Evolutionary conservation across 306 rosid genomes (phyloP).

Genomic region (Senna siamea): DNA sequence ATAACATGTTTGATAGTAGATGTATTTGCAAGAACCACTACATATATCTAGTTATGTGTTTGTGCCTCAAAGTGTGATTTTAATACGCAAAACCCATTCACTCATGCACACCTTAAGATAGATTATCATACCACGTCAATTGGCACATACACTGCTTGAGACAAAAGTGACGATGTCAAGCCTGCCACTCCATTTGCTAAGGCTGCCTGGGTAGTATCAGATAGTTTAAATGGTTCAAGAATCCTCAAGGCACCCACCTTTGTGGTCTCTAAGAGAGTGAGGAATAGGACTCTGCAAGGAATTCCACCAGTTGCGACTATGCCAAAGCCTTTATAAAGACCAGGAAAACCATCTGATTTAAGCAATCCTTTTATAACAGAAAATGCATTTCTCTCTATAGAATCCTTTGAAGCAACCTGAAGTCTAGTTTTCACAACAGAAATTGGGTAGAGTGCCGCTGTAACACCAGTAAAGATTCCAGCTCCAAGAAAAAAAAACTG

Average conservation of each 20-base stretch:
- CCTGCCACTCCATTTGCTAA: slow-evolving; percentile 94
- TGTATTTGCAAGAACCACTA: slow-evolving; percentile 31
- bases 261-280: slow-evolving; percentile 78
- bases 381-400: slow-evolving; percentile 71
- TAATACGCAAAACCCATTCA: background rate
- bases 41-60: slow-evolving; percentile 10
- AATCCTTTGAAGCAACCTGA: slow-evolving; percentile 80
- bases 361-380: slow-evolving; percentile 78
- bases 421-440: slow-evolving; percentile 93
- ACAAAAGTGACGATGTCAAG: slow-evolving; percentile 80
- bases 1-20: slow-evolving; percentile 12
- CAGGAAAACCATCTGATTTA: slow-evolving; percentile 83
- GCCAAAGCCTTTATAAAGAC: slow-evolving; percentile 90
- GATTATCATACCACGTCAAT: slow-evolving; percentile 84
- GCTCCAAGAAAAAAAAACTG: slow-evolving; percentile 92
- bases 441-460: slow-evolving; percentile 90
- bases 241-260: slow-evolving; percentile 71
- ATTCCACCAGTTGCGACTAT: slow-evolving; percentile 88
- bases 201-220: slow-evolving; percentile 88
- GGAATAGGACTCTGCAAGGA: slow-evolving; percentile 84
- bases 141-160: slow-evolving; percentile 96
- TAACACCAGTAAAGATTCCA: slow-evolving; percentile 89
- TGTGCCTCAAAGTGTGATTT: background rate
- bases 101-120: slow-evolving; percentile 20
- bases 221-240: slow-evolving; percentile 70